Evolutionary conservation across 2,329 filamentous ascomycete genomes (phyloP).

Genomic region (Colletotrichum ledebouriae): DNA sequence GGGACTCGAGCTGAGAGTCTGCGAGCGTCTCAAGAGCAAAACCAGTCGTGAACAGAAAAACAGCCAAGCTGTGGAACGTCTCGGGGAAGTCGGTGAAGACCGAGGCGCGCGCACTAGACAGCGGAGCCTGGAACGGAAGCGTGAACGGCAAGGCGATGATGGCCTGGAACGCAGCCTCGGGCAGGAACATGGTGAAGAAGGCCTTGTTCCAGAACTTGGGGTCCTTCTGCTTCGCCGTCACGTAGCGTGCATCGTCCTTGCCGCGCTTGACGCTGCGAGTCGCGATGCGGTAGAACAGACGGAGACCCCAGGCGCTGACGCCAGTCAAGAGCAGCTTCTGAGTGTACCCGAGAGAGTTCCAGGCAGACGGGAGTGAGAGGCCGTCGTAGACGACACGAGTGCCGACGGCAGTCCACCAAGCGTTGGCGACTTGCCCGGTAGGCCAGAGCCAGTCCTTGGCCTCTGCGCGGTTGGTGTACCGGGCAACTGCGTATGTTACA

Average conservation of each 20-base stretch:
- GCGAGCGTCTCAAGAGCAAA: conserved; percentile 69
- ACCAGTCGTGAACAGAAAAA: conserved; percentile 69
- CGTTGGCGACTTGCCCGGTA: conserved; percentile 66
- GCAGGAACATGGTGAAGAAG: conserved; percentile 66
- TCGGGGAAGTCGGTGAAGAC: conserved; percentile 39
- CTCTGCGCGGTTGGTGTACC: conserved; percentile 67
- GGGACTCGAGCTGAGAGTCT: conserved; percentile 67
- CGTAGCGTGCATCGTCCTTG: conserved; percentile 69
- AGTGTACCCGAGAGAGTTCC: conserved; percentile 63
- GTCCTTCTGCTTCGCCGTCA: conserved; percentile 60
- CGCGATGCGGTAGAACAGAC: conserved; percentile 68
- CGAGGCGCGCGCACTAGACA: conserved; percentile 33
- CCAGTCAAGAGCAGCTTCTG: conserved; percentile 68
- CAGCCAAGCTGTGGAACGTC: conserved; percentile 57
- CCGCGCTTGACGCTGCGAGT: conserved; percentile 62
- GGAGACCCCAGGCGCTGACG: conserved; percentile 69
- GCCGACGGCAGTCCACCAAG: conserved; percentile 72
- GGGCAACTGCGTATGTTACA: conserved; percentile 64
- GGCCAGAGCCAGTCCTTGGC: conserved; percentile 74
- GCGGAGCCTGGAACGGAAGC: conserved; percentile 63
- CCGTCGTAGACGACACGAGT: conserved; percentile 61
- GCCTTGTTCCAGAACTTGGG: conserved; percentile 69
- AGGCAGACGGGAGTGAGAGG: conserved; percentile 60
- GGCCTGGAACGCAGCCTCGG: conserved; percentile 69
- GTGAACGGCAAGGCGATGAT: conserved; percentile 70